These are phyloP conservation scores for Aureobasidium lini DNA, from an alignment of 2,329 filamentous ascomycete species.

Conservation along the genomic window DNA sequence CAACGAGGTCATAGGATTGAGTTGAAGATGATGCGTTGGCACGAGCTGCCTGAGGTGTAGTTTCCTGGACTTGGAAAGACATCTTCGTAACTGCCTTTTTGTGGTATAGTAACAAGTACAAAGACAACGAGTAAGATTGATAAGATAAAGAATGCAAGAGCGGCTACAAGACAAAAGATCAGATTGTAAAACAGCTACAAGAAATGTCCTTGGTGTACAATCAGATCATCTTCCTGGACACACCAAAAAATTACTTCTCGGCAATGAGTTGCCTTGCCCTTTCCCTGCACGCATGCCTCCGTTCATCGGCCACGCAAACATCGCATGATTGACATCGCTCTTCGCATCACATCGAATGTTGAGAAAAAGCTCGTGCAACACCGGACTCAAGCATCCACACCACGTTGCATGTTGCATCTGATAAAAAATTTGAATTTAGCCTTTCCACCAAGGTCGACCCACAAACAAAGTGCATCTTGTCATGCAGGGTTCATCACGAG, in stretches of 20 bases:
- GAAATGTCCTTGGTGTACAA: background rate
- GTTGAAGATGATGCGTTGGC: background rate
- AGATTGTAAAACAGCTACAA: background rate
- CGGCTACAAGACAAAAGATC: background rate
- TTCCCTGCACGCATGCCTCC: background rate
- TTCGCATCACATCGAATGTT: background rate
- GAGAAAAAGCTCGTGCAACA: slow-evolving; percentile 3
- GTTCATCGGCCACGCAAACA: background rate
- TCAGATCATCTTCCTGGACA: too few species aligned
- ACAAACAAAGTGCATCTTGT: background rate
- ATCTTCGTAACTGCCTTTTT: background rate
- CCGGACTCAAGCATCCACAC: background rate
- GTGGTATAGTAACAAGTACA: background rate
- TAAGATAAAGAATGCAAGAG: slow-evolving; percentile 4
- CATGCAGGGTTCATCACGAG: slow-evolving; percentile 8
- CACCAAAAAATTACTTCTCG: background rate
- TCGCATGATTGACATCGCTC: background rate
- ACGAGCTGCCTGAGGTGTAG: background rate
- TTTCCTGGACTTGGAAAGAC: slow-evolving; percentile 4
- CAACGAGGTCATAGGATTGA: slow-evolving; percentile 18
- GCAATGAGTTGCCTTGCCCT: background rate
- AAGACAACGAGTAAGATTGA: background rate
- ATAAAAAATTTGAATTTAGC: background rate
- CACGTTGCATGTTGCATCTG: slow-evolving; percentile 7
- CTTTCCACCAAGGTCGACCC: background rate